A percentile compares a stretch with the other conserved stretches of the same genome.
These are phyloP conservation scores for Lachnellula suecica DNA, from an alignment of 2,329 filamentous ascomycete genomes.

Conservation along the genomic window DNA sequence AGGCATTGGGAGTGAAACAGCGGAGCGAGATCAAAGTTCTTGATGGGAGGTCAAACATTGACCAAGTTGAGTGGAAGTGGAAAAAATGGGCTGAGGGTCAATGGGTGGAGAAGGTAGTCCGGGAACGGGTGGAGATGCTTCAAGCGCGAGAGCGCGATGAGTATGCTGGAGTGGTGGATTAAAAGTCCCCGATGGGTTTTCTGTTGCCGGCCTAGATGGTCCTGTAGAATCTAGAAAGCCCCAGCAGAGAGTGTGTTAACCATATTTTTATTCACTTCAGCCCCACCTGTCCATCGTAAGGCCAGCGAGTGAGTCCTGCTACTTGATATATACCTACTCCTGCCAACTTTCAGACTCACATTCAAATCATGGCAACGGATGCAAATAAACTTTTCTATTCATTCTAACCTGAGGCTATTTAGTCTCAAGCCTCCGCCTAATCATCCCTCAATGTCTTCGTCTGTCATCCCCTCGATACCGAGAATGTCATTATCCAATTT, in stretches of 20 bases:
- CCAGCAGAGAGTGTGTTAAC: no score
- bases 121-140: conserved; percentile 45
- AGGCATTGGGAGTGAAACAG: conserved; percentile 34
- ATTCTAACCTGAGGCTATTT: no score
- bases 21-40: conserved; percentile 46
- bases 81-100: conserved; percentile 43
- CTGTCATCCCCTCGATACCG: neutral
- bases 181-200: no score
- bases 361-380: no score
- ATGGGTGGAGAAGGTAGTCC: conserved; percentile 46
- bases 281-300: no score
- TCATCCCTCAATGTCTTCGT: neutral
- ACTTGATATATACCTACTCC: no score
- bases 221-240: no score
- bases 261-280: no score
- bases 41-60: conserved; percentile 34
- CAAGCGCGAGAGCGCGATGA: conserved; percentile 38
- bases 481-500: neutral
- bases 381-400: no score
- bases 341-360: no score
- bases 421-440: neutral
- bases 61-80: conserved; percentile 32
- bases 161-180: neutral
- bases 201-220: no score
- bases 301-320: no score